Evolutionary conservation across 495 filamentous ascomycete species (phyloP).

Genomic region (Bathelium albidoporum): DNA sequence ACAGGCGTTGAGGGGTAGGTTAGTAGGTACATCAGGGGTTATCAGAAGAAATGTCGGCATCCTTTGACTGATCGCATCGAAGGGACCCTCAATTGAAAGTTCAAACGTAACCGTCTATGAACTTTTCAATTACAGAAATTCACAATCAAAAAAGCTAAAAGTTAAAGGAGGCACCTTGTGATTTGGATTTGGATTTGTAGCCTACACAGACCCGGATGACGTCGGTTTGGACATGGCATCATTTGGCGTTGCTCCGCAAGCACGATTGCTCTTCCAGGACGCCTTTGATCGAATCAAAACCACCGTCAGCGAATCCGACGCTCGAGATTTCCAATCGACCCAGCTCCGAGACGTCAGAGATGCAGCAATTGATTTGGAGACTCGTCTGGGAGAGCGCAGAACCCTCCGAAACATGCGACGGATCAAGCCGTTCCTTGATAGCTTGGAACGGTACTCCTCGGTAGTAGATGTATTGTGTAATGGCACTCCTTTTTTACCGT

Average conservation of each 20-base stretch:
- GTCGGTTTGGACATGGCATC: not conserved
- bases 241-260: not conserved
- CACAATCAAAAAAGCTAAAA: too few species aligned
- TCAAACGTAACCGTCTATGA: too few species aligned
- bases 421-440: conserved; percentile 1
- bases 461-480: not conserved
- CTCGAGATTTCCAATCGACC: not conserved
- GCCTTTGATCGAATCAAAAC: not conserved
- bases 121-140: too few species aligned
- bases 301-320: not conserved
- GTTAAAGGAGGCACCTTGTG: too few species aligned
- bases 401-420: conserved; percentile 1
- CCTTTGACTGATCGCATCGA: too few species aligned
- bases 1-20: too few species aligned
- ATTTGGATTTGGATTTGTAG: too few species aligned
- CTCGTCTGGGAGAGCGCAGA: not conserved
- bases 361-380: conserved; percentile 1
- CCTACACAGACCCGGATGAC: too few species aligned
- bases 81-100: too few species aligned
- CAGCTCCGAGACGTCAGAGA: not conserved
- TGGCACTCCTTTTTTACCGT: not conserved
- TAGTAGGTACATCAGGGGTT: too few species aligned
- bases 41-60: too few species aligned
- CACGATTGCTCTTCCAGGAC: not conserved
- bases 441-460: not conserved